Percentiles rank a stretch among this genome's conserved stretches.
Conservation (phyloP, 345 rosid genomes). For the Cardiospermum halicacabum region DNA sequence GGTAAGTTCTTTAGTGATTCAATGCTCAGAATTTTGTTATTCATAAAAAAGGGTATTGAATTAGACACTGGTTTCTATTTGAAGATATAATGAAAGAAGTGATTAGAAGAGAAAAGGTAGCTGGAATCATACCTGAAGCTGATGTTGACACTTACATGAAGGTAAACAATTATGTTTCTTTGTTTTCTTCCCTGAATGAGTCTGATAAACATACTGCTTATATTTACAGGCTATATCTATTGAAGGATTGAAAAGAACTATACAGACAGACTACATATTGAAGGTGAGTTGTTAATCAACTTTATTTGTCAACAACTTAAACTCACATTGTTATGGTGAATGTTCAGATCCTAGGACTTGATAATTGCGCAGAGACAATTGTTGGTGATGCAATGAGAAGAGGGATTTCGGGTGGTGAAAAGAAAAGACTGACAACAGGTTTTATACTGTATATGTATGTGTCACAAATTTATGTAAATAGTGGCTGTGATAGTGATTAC, state of each 20-base stretch:
- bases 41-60: background rate
- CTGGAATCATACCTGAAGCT: conserved; percentile 41
- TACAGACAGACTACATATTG: background rate
- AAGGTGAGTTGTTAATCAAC: background rate
- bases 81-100: conserved; percentile 39
- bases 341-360: background rate
- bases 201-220: too few species aligned
- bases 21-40: background rate
- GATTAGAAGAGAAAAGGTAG: conserved; percentile 40
- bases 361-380: background rate
- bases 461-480: too few species aligned
- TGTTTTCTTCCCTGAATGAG: too few species aligned
- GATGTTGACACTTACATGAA: conserved; percentile 52
- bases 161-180: conserved; percentile 16
- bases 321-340: background rate
- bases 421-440: background rate
- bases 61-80: background rate
- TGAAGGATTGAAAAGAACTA: background rate
- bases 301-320: background rate
- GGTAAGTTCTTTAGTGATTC: conserved; percentile 18
- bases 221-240: background rate
- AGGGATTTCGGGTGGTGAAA: background rate
- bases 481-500: too few species aligned
- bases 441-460: too few species aligned
- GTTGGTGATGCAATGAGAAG: background rate